phyloP scores from a whole-genome alignment of 148 eudicot species.

The Amaranthus hypochondriacus region DNA sequence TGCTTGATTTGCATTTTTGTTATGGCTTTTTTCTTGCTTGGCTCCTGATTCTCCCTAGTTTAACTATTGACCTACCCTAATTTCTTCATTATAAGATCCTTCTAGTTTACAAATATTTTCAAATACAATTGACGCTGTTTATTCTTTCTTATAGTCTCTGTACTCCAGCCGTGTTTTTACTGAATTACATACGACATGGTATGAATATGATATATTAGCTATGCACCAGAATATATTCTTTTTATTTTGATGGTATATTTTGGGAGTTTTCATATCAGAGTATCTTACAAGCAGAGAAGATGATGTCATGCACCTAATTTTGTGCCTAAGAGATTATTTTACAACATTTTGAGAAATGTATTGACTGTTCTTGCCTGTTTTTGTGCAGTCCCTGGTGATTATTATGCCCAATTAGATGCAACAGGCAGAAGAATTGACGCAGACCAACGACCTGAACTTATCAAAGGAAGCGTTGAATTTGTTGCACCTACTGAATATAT shows the following conservation, averaged over 20 bases:
- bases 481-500: slow-evolving; percentile 98
- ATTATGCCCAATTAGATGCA: slow-evolving; percentile 84
- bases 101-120: neutral
- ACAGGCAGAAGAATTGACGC: slow-evolving; percentile 76
- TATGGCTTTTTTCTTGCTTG: neutral
- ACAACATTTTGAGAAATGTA: slow-evolving; percentile 4
- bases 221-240: neutral
- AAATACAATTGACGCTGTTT: neutral
- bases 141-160: neutral
- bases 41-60: neutral
- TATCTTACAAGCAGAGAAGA: neutral
- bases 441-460: slow-evolving; percentile 91
- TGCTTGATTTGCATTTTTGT: neutral
- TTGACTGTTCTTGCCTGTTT: slow-evolving; percentile 4
- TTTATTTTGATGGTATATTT: neutral
- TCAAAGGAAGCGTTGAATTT: slow-evolving; percentile 83
- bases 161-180: neutral
- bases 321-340: slow-evolving; percentile 1
- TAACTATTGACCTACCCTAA: neutral
- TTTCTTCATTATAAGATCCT: neutral
- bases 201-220: neutral
- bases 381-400: slow-evolving; percentile 73
- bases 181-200: neutral
- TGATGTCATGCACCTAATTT: neutral
- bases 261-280: neutral